phyloP scores from a whole-genome alignment of 805 yeast species.

The Suhomyces faveliae region DNA sequence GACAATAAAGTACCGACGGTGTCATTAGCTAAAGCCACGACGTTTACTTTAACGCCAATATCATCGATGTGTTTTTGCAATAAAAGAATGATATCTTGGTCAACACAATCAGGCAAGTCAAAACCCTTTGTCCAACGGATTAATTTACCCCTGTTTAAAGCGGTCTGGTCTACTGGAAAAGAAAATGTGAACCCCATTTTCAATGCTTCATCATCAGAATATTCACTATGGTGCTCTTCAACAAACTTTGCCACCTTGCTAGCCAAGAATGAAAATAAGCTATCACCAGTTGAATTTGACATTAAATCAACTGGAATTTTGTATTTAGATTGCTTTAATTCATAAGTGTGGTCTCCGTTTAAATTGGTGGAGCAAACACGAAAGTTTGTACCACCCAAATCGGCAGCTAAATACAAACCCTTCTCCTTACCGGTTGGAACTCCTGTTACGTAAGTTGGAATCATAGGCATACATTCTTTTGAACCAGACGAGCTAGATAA shows the following conservation, averaged over 20 bases:
- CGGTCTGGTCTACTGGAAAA: conserved; percentile 87
- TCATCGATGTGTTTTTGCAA: conserved; percentile 69
- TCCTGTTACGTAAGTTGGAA: conserved; percentile 84
- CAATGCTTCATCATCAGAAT: conserved; percentile 30
- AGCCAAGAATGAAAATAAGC: conserved; percentile 75
- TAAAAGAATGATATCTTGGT: conserved; percentile 72
- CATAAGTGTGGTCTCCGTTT: conserved; percentile 76
- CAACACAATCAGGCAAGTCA: conserved; percentile 80
- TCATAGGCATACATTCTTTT: conserved; percentile 69
- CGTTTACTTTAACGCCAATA: conserved; percentile 59
- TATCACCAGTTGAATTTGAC: conserved; percentile 61
- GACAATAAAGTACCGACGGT: conserved; percentile 93
- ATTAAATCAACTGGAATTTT: conserved; percentile 78
- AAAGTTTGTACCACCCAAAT: conserved; percentile 94
- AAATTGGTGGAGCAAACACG: conserved; percentile 86
- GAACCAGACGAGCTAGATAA: conserved; percentile 40
- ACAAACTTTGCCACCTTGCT: conserved; percentile 65
- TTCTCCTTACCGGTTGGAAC: conserved; percentile 83
- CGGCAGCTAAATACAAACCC: conserved; percentile 86
- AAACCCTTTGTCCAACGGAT: conserved; percentile 98
- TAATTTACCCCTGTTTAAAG: conserved; percentile 73
- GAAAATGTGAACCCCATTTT: conserved; percentile 92
- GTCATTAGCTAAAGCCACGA: conserved; percentile 91
- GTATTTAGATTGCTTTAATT: conserved; percentile 69
- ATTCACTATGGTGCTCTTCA: conserved; percentile 59